Conservation (phyloP, 2,329 filamentous ascomycete species). For the Clarireedia hainanense region DNA sequence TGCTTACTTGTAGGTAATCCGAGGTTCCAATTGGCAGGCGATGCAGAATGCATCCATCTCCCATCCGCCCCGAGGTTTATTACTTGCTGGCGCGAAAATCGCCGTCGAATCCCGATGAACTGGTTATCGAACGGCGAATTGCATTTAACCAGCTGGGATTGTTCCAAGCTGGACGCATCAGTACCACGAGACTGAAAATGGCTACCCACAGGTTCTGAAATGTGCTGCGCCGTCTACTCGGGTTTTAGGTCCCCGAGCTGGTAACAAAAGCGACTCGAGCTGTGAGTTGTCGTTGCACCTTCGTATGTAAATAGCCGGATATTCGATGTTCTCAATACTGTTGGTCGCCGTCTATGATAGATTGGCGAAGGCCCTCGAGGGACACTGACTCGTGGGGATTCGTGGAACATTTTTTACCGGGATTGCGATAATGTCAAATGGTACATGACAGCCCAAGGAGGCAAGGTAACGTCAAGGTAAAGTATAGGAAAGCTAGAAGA, state of each 20-base stretch:
- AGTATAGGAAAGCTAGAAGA: not conserved
- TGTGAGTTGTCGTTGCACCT: slow-evolving; percentile 6
- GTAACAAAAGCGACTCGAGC: slow-evolving; percentile 8
- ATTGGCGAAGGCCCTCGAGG: slow-evolving; percentile 10
- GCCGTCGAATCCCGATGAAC: slow-evolving; percentile 8
- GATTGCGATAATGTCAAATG: slow-evolving; percentile 5
- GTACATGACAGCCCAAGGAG: not conserved
- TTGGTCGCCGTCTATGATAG: slow-evolving; percentile 8
- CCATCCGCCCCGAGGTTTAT: not conserved
- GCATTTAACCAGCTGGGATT: not conserved
- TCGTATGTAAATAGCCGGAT: slow-evolving; percentile 7
- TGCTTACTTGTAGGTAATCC: too few species aligned
- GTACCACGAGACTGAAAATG: slow-evolving; percentile 4
- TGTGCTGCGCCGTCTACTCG: slow-evolving; percentile 12
- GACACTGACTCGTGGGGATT: slow-evolving; percentile 7
- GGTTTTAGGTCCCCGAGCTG: slow-evolving; percentile 10
- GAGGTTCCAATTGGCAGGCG: too few species aligned
- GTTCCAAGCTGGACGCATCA: slow-evolving; percentile 3
- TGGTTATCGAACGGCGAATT: slow-evolving; percentile 10
- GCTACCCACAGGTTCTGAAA: slow-evolving; percentile 6
- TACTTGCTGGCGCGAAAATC: not conserved
- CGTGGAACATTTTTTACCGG: not conserved
- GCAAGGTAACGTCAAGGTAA: not conserved
- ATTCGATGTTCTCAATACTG: slow-evolving; percentile 8
- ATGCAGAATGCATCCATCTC: too few species aligned